Conservation (phyloP, 306 rosid species). For the Vigna radiata region DNA sequence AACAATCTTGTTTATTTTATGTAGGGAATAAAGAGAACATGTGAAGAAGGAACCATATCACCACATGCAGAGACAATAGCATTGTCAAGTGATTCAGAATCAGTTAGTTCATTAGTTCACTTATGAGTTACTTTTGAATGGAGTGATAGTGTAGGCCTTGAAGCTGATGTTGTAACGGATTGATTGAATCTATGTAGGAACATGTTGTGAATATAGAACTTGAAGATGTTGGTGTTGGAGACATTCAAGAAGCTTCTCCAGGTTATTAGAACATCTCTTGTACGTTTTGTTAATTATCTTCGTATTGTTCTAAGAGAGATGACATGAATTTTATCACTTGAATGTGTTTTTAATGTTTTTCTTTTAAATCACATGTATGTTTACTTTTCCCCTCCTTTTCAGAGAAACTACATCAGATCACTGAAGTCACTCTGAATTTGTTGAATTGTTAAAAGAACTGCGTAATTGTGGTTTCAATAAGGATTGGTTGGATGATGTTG, state of each 20-base stretch:
- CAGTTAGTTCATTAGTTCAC: background rate
- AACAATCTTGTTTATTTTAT: background rate
- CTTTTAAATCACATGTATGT: background rate
- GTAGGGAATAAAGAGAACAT: background rate
- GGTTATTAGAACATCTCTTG: no score
- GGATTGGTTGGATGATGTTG: background rate
- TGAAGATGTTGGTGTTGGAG: background rate
- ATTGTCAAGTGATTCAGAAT: background rate
- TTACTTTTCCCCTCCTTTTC: background rate
- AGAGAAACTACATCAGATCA: background rate
- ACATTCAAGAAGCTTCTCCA: background rate
- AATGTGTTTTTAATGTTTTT: no score
- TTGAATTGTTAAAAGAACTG: no score
- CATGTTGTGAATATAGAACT: background rate
- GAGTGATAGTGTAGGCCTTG: background rate
- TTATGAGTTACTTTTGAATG: no score
- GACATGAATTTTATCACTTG: background rate
- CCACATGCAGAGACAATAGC: background rate
- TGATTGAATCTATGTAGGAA: background rate
- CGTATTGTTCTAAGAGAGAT: no score
- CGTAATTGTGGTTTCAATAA: no score
- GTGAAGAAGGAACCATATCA: background rate
- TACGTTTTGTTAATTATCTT: no score
- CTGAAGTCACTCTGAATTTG: no score
- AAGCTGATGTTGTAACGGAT: background rate